Evolutionary conservation across 257 asterid species (phyloP), one percentile per base, ranked within the genome.

Genomic region (Coffea eugenioides): DNA sequence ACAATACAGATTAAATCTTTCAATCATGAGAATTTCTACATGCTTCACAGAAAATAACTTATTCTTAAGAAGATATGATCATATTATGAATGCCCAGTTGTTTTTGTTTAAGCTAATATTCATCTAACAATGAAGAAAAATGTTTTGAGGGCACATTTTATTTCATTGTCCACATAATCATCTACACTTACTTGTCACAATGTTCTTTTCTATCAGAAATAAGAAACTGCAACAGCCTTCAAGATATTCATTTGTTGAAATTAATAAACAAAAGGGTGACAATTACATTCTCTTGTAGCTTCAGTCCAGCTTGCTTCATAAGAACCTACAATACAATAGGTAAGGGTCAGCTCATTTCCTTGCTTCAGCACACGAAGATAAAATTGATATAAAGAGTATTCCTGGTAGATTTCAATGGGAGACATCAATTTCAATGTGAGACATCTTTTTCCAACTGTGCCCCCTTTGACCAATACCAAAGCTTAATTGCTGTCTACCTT

Each of bases 281-380:
- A 23, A 72, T 90, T 93, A 95, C 98, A 86, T 90, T 93, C 79
- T 90, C 98, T 83, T 96, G 97, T 68, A 96, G 94, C 93, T 90
- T 90, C 81, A 92, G 95, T 81, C 98, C 97, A 75, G 97, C 98
- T 91, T 95, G 98, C 88, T 95, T 95, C 81, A 71, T 84, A 54
- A 95, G 93, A 80, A 93, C 98, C 99, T 95, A 90, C 83, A 85
- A 31, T 49, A 78, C 76, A 57, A 76, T 39, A 48, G 23, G 57
- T 34, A 66, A 79, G 69, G 49, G 68, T 82, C 82, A 70, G 83
- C 73, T 48, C 69, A 82, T 73, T 80, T 27, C 74, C 82, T 65
- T 59, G 31, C 76, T 51, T 61, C 34, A 15, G 64, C 66, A 74
- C 67, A 49, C 54, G 31, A 4, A 65, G 21, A 23, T 49, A 31